phyloP scores from a whole-genome alignment of 352 stramenopile genomes.

The Phytophthora colocasiae region DNA sequence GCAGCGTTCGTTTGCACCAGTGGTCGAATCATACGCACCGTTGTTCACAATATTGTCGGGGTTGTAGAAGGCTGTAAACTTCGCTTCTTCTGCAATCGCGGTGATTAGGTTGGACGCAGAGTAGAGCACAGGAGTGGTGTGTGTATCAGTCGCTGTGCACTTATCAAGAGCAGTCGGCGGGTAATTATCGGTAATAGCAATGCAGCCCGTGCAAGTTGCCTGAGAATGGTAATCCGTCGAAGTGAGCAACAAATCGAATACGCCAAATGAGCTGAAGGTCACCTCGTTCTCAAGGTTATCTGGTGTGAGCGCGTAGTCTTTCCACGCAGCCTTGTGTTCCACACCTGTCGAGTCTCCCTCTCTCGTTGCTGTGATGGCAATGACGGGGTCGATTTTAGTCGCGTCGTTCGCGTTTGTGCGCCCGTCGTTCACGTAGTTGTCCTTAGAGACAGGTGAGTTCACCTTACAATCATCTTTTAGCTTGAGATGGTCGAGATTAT shows the following conservation, averaged over 20 bases:
- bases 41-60: conserved; percentile 9
- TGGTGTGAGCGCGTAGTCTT: conserved; percentile 5
- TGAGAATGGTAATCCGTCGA: conserved; percentile 30
- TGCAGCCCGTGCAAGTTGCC: conserved; percentile 29
- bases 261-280: conserved; percentile 32
- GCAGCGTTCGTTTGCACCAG: conserved; percentile 18
- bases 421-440: conserved; percentile 36
- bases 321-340: conserved; percentile 18
- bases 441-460: conserved; percentile 9
- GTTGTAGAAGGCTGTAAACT: conserved; percentile 23
- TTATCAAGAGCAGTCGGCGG: conserved; percentile 5
- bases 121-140: background rate
- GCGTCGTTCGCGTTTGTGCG: conserved; percentile 22
- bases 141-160: conserved; percentile 6
- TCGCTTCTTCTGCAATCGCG: conserved; percentile 19
- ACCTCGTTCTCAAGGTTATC: conserved; percentile 22
- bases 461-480: conserved; percentile 14
- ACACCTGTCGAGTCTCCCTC: background rate
- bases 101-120: conserved; percentile 6
- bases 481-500: background rate
- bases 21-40: conserved; percentile 5
- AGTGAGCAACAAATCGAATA: conserved; percentile 33
- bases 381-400: conserved; percentile 1
- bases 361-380: conserved; percentile 21
- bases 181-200: conserved; percentile 36